Percentiles rank a stretch among this genome's conserved stretches.
Evolutionary conservation across 2,329 filamentous ascomycete genomes (phyloP).

Genomic region (Fusarium irregulare): DNA sequence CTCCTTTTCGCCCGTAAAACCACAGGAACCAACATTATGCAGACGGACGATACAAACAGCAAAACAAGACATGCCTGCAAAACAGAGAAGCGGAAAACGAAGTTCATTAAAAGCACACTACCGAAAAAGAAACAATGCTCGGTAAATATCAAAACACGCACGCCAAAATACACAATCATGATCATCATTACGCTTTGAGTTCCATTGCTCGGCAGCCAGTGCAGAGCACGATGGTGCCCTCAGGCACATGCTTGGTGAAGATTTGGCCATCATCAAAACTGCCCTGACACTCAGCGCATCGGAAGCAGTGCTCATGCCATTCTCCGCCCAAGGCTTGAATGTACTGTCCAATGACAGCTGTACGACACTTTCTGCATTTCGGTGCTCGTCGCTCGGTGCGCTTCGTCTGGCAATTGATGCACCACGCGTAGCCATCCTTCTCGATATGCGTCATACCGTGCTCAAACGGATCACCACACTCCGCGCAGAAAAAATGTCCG

Average conservation of each 20-base stretch:
- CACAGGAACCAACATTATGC: neutral
- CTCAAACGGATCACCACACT: slow-evolving; percentile 96
- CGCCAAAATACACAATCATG: slow-evolving; percentile 28
- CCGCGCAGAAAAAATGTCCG: slow-evolving; percentile 98
- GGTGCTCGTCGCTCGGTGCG: slow-evolving; percentile 88
- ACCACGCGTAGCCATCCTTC: slow-evolving; percentile 98
- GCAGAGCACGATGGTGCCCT: slow-evolving; percentile 67
- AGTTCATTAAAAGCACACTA: slow-evolving; percentile 9
- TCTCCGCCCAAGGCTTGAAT: slow-evolving; percentile 89
- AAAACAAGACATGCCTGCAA: slow-evolving; percentile 3
- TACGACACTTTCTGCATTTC: slow-evolving; percentile 87
- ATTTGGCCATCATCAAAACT: slow-evolving; percentile 74
- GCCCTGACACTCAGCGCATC: slow-evolving; percentile 73
- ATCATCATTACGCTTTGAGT: slow-evolving; percentile 61
- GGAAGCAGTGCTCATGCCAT: slow-evolving; percentile 95
- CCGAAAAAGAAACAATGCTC: slow-evolving; percentile 3
- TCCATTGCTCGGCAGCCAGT: slow-evolving; percentile 70
- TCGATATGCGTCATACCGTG: slow-evolving; percentile 80
- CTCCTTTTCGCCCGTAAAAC: slow-evolving; percentile 7
- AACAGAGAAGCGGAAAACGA: slow-evolving; percentile 9
- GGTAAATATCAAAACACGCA: slow-evolving; percentile 23
- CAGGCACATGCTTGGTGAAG: slow-evolving; percentile 66
- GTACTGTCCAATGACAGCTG: slow-evolving; percentile 88
- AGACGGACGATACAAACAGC: slow-evolving; percentile 26
- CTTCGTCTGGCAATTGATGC: slow-evolving; percentile 90